Percentiles rank a stretch among this genome's conserved stretches.
phyloP scores from a whole-genome alignment of 805 yeast genomes.

The Barnettozyma siamensis region DNA sequence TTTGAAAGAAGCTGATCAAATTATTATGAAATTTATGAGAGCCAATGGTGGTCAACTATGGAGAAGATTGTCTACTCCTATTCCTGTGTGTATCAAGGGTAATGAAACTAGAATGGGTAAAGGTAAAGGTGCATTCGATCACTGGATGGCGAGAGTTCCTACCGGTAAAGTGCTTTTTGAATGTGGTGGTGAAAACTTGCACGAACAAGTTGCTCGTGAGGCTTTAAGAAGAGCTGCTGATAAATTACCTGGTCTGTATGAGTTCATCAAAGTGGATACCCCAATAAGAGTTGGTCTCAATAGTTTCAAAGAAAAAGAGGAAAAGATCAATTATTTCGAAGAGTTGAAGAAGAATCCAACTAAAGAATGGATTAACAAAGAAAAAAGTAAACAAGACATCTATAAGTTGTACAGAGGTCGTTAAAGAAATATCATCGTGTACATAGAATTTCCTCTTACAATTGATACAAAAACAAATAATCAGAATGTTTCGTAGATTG shows the following conservation, averaged over 20 bases:
- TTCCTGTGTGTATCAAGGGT: constrained; percentile 94
- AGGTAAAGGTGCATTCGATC: constrained; percentile 96
- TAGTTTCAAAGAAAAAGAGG: constrained; percentile 40
- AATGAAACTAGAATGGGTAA: constrained; percentile 99
- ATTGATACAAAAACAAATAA: too few species aligned
- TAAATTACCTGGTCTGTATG: constrained; percentile 89
- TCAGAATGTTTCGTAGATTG: too few species aligned
- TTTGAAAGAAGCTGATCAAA: constrained; percentile 84
- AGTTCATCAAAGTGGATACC: constrained; percentile 62
- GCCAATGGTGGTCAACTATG: constrained; percentile 69
- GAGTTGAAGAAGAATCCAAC: constrained; percentile 56
- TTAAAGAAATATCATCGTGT: constrained; percentile 22
- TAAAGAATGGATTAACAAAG: constrained; percentile 51
- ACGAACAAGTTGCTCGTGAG: constrained; percentile 85
- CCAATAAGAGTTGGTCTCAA: constrained; percentile 69
- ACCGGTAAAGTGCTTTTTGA: constrained; percentile 93
- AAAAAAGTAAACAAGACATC: constrained; percentile 44
- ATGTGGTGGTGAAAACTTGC: constrained; percentile 66
- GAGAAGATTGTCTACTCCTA: constrained; percentile 76
- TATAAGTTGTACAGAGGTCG: constrained; percentile 61
- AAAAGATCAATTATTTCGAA: constrained; percentile 47
- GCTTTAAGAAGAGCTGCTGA: constrained; percentile 86
- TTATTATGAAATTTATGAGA: constrained; percentile 77
- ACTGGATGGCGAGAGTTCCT: constrained; percentile 95
- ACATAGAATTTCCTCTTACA: constrained; percentile 3